Conservation (phyloP, 1,139 yeast genomes). For the Debaryomyces robertsiae region DNA sequence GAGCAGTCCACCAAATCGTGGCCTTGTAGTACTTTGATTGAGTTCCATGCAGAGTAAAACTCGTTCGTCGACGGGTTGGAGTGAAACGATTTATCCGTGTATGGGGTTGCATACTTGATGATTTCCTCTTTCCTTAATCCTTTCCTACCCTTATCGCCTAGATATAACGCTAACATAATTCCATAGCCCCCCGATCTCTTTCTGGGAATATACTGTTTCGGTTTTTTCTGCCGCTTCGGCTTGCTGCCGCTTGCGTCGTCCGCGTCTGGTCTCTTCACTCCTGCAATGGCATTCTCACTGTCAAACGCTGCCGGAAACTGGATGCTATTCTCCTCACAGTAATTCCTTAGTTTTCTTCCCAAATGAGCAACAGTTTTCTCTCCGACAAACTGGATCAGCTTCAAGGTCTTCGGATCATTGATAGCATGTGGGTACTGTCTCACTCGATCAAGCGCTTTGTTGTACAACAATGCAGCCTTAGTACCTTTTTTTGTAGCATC, state of each 20-base stretch:
- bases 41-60: slow-evolving; percentile 78
- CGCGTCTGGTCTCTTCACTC: slow-evolving; percentile 5
- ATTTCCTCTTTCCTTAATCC: slow-evolving; percentile 69
- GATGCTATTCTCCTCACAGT: slow-evolving; percentile 49
- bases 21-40: slow-evolving; percentile 62
- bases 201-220: slow-evolving; percentile 65
- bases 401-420: slow-evolving; percentile 52
- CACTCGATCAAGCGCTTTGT: slow-evolving; percentile 51
- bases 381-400: slow-evolving; percentile 59
- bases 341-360: slow-evolving; percentile 37
- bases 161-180: slow-evolving; percentile 64
- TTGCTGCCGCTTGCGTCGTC: slow-evolving; percentile 1
- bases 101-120: slow-evolving; percentile 56
- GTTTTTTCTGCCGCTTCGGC: slow-evolving; percentile 28
- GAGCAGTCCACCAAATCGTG: slow-evolving; percentile 60
- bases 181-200: slow-evolving; percentile 88
- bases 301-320: slow-evolving; percentile 43
- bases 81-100: slow-evolving; percentile 66
- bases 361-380: slow-evolving; percentile 58
- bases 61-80: slow-evolving; percentile 63
- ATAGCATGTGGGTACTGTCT: slow-evolving; percentile 44
- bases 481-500: slow-evolving; percentile 43
- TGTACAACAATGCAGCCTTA: slow-evolving; percentile 47
- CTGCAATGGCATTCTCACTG: slow-evolving; percentile 5
- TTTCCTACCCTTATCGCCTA: slow-evolving; percentile 47